Percentiles rank a stretch among this genome's conserved stretches.
Evolutionary conservation across 306 rosid species (phyloP).

Genomic region (Lupinus albus): DNA sequence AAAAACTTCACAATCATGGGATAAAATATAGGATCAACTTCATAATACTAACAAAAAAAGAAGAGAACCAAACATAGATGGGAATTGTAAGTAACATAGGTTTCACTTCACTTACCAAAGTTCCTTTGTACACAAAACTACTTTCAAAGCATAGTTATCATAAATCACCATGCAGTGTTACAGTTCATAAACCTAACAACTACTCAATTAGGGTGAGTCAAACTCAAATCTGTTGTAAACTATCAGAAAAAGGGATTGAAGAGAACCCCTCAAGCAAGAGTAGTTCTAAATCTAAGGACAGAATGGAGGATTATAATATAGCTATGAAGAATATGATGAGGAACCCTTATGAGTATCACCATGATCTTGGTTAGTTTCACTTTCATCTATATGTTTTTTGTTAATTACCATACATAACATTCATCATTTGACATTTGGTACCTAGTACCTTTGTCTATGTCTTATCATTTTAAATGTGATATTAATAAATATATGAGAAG

Average conservation of each 20-base stretch:
- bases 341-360: conserved; percentile 92
- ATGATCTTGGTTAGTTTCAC: conserved; percentile 83
- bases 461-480: too few species aligned
- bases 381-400: conserved; percentile 42
- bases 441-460: too few species aligned
- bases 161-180: conserved; percentile 34
- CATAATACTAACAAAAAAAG: neutral
- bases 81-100: conserved; percentile 44
- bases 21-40: conserved; percentile 14
- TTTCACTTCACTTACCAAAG: conserved; percentile 45
- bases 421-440: too few species aligned
- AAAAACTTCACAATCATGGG: neutral
- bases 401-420: neutral
- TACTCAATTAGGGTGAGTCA: conserved; percentile 32
- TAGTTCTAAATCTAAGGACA: conserved; percentile 51
- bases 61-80: conserved; percentile 44
- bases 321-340: conserved; percentile 95
- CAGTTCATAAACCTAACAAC: conserved; percentile 27
- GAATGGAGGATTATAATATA: conserved; percentile 75
- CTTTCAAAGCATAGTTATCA: conserved; percentile 40
- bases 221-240: conserved; percentile 55
- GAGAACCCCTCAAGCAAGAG: conserved; percentile 45
- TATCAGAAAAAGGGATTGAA: conserved; percentile 61
- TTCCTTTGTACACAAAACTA: conserved; percentile 39
- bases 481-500: too few species aligned